Percentiles rank a stretch among this genome's conserved stretches.
Conservation (phyloP, 495 filamentous ascomycete species). For the Lasiosphaeria ovina region DNA sequence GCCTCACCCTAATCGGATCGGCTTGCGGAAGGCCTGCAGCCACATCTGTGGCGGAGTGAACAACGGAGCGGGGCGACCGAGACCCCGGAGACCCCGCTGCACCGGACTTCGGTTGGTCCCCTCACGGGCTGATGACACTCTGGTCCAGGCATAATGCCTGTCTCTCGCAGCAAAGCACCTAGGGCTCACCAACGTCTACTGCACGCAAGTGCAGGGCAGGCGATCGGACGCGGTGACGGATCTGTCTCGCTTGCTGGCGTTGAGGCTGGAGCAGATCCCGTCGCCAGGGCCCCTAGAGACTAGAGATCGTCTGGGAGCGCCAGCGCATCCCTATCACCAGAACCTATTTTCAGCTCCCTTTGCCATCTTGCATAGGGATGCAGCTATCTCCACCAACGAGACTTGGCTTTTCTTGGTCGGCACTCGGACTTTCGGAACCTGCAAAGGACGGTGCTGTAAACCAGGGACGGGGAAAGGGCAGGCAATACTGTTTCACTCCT, state of each 20-base stretch:
- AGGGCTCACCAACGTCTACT: too few species aligned
- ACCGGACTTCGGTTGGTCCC: conserved; percentile 4
- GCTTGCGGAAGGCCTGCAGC: conserved; percentile 8
- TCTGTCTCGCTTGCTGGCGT: not conserved
- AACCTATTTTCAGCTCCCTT: not conserved
- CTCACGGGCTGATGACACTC: not conserved
- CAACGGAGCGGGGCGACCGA: not conserved
- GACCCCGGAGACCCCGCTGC: not conserved
- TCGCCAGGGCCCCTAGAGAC: too few species aligned
- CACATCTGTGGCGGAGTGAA: conserved; percentile 32
- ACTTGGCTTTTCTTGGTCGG: not conserved
- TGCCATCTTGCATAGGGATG: not conserved
- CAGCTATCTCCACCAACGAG: not conserved
- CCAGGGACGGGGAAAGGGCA: not conserved
- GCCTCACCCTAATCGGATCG: conserved; percentile 22
- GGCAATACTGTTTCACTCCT: not conserved
- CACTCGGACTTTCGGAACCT: not conserved
- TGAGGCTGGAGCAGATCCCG: too few species aligned
- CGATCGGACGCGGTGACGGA: not conserved
- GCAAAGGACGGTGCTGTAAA: not conserved
- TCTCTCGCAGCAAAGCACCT: not conserved
- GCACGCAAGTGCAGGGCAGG: not conserved
- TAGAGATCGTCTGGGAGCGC: not conserved
- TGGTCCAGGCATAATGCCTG: not conserved
- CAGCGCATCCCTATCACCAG: not conserved